A percentile compares a stretch with the other conserved stretches of the same genome.
phyloP scores from a whole-genome alignment of 805 yeast genomes.

The Isabelozyma heimii region DNA sequence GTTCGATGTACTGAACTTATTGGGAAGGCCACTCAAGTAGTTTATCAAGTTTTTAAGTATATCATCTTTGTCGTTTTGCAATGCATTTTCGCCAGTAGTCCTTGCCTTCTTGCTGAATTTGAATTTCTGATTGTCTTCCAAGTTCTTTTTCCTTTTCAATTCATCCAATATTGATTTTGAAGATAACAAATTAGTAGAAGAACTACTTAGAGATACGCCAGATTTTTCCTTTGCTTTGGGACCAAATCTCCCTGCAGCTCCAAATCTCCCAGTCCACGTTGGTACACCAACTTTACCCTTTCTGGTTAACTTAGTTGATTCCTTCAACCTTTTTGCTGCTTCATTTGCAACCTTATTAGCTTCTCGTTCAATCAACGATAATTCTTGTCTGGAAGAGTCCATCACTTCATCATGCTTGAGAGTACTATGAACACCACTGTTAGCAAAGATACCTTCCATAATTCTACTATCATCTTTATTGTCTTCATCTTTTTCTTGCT shows the following conservation, averaged over 20 bases:
- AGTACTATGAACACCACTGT: slow-evolving; percentile 69
- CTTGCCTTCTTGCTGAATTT: not conserved
- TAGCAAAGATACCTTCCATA: slow-evolving; percentile 73
- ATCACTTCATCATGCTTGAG: slow-evolving; percentile 78
- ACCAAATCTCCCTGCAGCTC: slow-evolving; percentile 67
- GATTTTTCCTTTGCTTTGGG: slow-evolving; percentile 11
- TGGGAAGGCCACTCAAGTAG: slow-evolving; percentile 35
- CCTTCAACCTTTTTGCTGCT: slow-evolving; percentile 55
- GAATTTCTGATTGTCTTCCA: slow-evolving; percentile 14
- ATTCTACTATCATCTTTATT: slow-evolving; percentile 56
- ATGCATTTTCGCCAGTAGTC: not conserved
- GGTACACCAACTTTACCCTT: slow-evolving; percentile 68
- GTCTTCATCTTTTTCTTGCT: slow-evolving; percentile 25
- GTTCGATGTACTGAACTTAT: slow-evolving; percentile 46
- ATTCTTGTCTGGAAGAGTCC: slow-evolving; percentile 52
- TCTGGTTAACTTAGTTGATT: slow-evolving; percentile 55
- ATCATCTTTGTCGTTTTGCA: slow-evolving; percentile 14
- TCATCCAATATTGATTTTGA: slow-evolving; percentile 51
- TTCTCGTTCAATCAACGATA: slow-evolving; percentile 56
- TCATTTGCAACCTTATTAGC: slow-evolving; percentile 54
- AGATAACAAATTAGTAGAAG: slow-evolving; percentile 17
- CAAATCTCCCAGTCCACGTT: slow-evolving; percentile 95
- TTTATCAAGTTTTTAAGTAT: slow-evolving; percentile 36
- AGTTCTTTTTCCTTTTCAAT: slow-evolving; percentile 40
- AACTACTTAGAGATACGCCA: not conserved